phyloP scores from a whole-genome alignment of 768 basidiomycete species.

The Boletus huronensis region DNA sequence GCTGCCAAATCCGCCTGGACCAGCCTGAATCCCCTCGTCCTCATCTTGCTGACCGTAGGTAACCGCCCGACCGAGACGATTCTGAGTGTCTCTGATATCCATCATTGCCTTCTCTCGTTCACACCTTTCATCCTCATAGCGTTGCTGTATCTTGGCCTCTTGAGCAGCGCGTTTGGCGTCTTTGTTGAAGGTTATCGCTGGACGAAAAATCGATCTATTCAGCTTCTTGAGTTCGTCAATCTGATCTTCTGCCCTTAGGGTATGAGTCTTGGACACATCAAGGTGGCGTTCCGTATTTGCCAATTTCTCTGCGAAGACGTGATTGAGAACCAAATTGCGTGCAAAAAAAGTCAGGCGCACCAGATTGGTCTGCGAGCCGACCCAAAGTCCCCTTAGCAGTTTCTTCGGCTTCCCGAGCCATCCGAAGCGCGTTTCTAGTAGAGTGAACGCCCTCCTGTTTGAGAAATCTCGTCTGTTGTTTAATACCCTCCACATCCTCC shows the following conservation, averaged over 20 bases:
- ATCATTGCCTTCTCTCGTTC: slow-evolving; percentile 83
- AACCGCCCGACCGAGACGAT: slow-evolving; percentile 73
- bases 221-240: slow-evolving; percentile 92
- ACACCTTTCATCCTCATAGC: slow-evolving; percentile 81
- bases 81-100: slow-evolving; percentile 85
- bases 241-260: slow-evolving; percentile 84
- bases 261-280: slow-evolving; percentile 87
- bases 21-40: slow-evolving; percentile 36
- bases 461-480: slow-evolving; percentile 79
- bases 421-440: slow-evolving; percentile 85
- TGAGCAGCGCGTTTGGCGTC: slow-evolving; percentile 84
- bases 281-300: slow-evolving; percentile 95
- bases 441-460: slow-evolving; percentile 92
- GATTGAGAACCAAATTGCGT: neutral
- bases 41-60: slow-evolving; percentile 54
- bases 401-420: slow-evolving; percentile 96
- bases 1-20: slow-evolving; percentile 35
- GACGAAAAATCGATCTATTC: slow-evolving; percentile 92
- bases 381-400: slow-evolving; percentile 81
- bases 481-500: slow-evolving; percentile 92
- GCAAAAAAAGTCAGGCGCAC: slow-evolving; percentile 40
- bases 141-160: slow-evolving; percentile 77
- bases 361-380: slow-evolving; percentile 90
- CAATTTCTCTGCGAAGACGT: slow-evolving; percentile 57
- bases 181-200: slow-evolving; percentile 91